phyloP scores from a whole-genome alignment of 2,329 filamentous ascomycete genomes.

The Xylaria sp. region DNA sequence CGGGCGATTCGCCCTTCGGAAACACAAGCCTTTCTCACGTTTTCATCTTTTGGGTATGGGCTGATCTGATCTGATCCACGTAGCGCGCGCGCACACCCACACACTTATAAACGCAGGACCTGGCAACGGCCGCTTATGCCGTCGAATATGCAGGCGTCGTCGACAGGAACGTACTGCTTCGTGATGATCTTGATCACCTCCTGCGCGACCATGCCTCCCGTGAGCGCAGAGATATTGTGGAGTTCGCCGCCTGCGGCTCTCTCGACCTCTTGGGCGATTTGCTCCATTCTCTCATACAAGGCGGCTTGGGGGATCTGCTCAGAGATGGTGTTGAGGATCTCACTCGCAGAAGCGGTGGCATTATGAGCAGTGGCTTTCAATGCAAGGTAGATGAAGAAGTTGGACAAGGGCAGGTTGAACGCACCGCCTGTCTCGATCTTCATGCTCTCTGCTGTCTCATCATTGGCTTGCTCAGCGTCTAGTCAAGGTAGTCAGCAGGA shows the following conservation, averaged over 20 bases:
- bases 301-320: conserved; percentile 44
- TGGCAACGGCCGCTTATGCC: conserved; percentile 59
- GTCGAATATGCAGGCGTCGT: conserved; percentile 67
- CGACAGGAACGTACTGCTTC: conserved; percentile 65
- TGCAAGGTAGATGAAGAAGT: conserved; percentile 65
- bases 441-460: conserved; percentile 46
- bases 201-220: conserved; percentile 91
- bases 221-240: conserved; percentile 84
- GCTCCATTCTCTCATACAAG: conserved; percentile 44
- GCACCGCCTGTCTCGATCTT: conserved; percentile 31
- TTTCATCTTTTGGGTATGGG: neutral
- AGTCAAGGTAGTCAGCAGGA: conserved; percentile 20
- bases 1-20: conserved; percentile 26
- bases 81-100: conserved; percentile 17
- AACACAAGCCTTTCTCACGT: conserved; percentile 15
- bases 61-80: too few species aligned
- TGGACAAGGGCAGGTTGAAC: conserved; percentile 47
- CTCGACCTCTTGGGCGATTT: conserved; percentile 61
- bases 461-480: conserved; percentile 52
- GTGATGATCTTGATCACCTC: conserved; percentile 89
- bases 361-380: conserved; percentile 50
- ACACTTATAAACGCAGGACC: conserved; percentile 47
- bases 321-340: conserved; percentile 47
- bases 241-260: conserved; percentile 79
- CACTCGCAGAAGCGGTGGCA: conserved; percentile 41